Evolutionary conservation across 2,329 filamentous ascomycete genomes (phyloP), one percentile per base, ranked within the genome.

Genomic region (Eutypa lata): DNA sequence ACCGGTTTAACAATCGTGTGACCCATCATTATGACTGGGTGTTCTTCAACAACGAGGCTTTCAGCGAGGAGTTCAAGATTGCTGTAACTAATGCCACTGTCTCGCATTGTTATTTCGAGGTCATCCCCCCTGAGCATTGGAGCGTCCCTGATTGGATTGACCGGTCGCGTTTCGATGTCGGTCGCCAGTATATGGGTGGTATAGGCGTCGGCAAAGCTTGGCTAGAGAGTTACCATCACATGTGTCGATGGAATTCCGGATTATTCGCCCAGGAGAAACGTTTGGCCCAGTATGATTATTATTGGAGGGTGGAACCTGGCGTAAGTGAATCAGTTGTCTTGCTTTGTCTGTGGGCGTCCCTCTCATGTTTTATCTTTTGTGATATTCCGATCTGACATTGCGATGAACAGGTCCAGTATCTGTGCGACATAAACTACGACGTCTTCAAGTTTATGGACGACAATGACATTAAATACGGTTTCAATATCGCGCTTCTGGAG

Each of bases 381-480:
- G 5, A 19, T 28, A 19, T 22, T 28, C 28, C 10, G 3, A 38
- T 44, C 56, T 65, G 40, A 62, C 59, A 59, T 43, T 63, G 49
- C 16, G 45, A 7, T 22, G 35, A n/a, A 26, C 52, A 82, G 79
- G 74, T 80, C 6, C 73, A 79, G 44, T 81, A 82, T 58, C 76
- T 74, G 53, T 81, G 80, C 55, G 70, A 81, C 56, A 82, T 95
- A 57, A 84, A 91, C 66, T 94, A 95, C 65, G 91, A 95, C 65
- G 83, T 94, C 28, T 95, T 95, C 74, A 83, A 85, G 46, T 92
- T 87, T 75, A 93, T 95, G 89, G 79, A 84, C 57, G 90, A 95
- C 64, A 84, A 90, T 68, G 86, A 91, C 66, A 88, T 93, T 67
- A 89, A 85, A 11, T 94, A 94, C 65, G 90, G 81, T 13, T 83